Conservation (phyloP, 805 yeast genomes). For the Starmerella sp. region DNA sequence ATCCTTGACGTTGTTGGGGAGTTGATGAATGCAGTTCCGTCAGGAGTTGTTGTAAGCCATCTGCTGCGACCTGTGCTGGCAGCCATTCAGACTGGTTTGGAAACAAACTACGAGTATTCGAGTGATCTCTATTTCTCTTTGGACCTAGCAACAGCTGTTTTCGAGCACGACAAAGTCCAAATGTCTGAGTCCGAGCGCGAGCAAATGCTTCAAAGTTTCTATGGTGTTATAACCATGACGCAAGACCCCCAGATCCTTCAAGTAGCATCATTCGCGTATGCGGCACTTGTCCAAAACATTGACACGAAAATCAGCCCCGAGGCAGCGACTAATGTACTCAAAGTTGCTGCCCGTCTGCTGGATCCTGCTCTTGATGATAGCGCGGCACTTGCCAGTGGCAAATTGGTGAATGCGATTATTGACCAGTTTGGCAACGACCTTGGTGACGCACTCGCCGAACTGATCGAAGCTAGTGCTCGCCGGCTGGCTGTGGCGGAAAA, state of each 20-base stretch:
- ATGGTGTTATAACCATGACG: slow-evolving; percentile 38
- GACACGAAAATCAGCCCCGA: slow-evolving; percentile 8
- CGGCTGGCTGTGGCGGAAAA: slow-evolving; percentile 58
- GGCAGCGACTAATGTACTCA: slow-evolving; percentile 36
- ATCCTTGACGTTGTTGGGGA: slow-evolving; percentile 58
- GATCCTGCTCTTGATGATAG: slow-evolving; percentile 63
- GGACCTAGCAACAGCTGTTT: slow-evolving; percentile 33
- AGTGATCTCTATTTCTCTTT: slow-evolving; percentile 50
- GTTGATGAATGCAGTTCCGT: slow-evolving; percentile 34
- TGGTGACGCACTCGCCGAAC: slow-evolving; percentile 36
- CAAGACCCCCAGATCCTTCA: slow-evolving; percentile 72
- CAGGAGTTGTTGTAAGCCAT: slow-evolving; percentile 10
- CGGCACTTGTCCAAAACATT: slow-evolving; percentile 40
- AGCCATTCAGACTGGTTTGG: slow-evolving; percentile 8
- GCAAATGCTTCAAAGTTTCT: slow-evolving; percentile 31
- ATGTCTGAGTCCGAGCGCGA: slow-evolving; percentile 20
- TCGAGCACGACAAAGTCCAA: slow-evolving; percentile 24
- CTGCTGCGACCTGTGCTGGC: slow-evolving; percentile 19
- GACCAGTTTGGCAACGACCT: slow-evolving; percentile 39
- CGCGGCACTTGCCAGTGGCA: slow-evolving; percentile 73
- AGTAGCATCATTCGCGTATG: slow-evolving; percentile 62
- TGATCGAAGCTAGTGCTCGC: slow-evolving; percentile 61
- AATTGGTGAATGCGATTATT: slow-evolving; percentile 47
- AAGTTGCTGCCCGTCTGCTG: slow-evolving; percentile 55
- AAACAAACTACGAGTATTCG: slow-evolving; percentile 37